phyloP scores from a whole-genome alignment of 2,329 filamentous ascomycete species.

The Neofusicoccum umdonicola region DNA sequence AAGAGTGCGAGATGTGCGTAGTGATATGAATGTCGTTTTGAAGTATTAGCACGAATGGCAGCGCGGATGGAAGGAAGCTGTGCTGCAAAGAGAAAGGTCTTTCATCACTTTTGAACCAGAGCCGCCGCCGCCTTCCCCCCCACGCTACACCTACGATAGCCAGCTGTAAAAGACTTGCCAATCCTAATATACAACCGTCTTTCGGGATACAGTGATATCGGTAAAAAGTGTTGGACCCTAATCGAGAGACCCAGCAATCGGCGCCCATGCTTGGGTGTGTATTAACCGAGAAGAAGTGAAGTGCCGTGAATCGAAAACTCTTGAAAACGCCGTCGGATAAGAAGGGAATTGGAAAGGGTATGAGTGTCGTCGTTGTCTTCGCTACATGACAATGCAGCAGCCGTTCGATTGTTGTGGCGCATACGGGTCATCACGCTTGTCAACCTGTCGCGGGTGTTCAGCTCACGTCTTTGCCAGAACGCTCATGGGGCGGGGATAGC shows the following conservation, averaged over 20 bases:
- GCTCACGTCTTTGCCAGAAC: background rate
- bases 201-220: constrained; percentile 18
- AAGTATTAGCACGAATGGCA: constrained; percentile 15
- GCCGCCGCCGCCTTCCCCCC: constrained; percentile 1
- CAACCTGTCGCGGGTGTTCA: constrained; percentile 56
- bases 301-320: constrained; percentile 18
- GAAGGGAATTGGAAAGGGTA: constrained; percentile 15
- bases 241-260: constrained; percentile 15
- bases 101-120: constrained; percentile 16
- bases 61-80: background rate
- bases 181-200: constrained; percentile 18
- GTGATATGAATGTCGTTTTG: constrained; percentile 7
- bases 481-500: constrained; percentile 18
- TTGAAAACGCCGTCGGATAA: constrained; percentile 17
- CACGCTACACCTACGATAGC: background rate
- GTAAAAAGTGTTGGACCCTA: constrained; percentile 4
- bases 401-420: constrained; percentile 88
- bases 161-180: constrained; percentile 15
- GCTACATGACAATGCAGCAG: constrained; percentile 93
- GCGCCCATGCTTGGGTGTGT: constrained; percentile 12
- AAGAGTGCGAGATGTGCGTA: background rate
- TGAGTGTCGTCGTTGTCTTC: constrained; percentile 9
- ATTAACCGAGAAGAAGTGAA: constrained; percentile 19
- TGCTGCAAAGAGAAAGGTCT: constrained; percentile 11
- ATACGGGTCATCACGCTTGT: constrained; percentile 97